A percentile compares a stretch with the other conserved stretches of the same genome.
Evolutionary conservation across 164 flowering plant genomes (phyloP).

Genomic region (Tetracentron sinense): DNA sequence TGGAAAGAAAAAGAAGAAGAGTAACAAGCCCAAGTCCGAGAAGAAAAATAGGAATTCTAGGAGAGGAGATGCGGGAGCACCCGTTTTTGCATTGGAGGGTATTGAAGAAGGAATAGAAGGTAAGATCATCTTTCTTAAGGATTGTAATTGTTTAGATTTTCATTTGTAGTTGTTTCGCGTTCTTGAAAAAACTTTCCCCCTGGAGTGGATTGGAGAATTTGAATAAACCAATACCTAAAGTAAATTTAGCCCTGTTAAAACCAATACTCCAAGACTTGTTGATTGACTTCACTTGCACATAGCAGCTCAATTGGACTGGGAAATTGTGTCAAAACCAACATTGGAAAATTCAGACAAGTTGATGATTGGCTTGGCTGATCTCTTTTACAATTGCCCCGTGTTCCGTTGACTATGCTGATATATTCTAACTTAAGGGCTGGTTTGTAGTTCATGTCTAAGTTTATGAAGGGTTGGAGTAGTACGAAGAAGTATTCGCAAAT

Average conservation of each 20-base stretch:
- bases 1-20: constrained; percentile 45
- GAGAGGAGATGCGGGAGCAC: constrained; percentile 31
- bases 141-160: no score
- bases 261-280: neutral
- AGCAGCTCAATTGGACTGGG: no score
- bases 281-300: no score
- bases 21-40: constrained; percentile 34
- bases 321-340: neutral
- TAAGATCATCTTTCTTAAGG: constrained; percentile 3
- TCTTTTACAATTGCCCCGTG: neutral
- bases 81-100: constrained; percentile 37
- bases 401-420: neutral
- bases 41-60: constrained; percentile 37
- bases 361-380: neutral
- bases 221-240: neutral
- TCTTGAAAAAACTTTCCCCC: no score
- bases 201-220: neutral
- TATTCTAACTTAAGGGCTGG: no score
- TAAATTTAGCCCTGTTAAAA: neutral
- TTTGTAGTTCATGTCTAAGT: no score
- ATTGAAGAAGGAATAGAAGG: constrained; percentile 56
- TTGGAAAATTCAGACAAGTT: neutral
- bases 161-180: no score
- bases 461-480: no score
- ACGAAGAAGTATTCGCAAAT: no score